These are phyloP conservation scores for Lachancea waltii DNA, from an alignment of 805 yeast species.

Conservation along the genomic window DNA sequence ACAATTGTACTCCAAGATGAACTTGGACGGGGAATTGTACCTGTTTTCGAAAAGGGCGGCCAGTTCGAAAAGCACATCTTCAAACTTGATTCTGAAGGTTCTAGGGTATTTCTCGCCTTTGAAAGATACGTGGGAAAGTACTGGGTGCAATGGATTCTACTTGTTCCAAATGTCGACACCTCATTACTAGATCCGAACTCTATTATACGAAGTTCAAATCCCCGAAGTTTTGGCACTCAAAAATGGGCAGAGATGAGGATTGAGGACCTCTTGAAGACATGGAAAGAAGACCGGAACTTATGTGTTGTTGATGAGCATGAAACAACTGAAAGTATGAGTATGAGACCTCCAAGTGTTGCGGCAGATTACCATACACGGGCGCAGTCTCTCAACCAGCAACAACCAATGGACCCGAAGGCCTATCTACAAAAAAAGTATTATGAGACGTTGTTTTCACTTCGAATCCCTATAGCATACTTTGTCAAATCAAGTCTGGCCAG, in stretches of 20 bases:
- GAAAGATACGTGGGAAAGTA: slow-evolving; percentile 19
- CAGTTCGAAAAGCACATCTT: slow-evolving; percentile 1
- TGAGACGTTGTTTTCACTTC: slow-evolving; percentile 31
- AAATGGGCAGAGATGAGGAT: not conserved
- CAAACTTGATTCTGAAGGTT: not conserved
- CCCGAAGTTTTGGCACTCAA: no score
- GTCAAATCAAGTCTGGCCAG: slow-evolving; percentile 46
- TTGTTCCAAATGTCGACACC: no score
- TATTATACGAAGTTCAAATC: not conserved
- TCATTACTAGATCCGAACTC: no score
- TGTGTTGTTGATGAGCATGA: not conserved
- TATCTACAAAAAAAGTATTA: slow-evolving; percentile 33
- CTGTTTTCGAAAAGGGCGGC: not conserved
- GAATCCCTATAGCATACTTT: slow-evolving; percentile 36
- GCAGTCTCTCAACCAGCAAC: not conserved
- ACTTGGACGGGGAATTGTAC: slow-evolving; percentile 8
- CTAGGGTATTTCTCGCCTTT: slow-evolving; percentile 8
- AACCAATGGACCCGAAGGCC: slow-evolving; percentile 15
- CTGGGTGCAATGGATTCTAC: slow-evolving; percentile 19
- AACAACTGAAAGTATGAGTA: slow-evolving; percentile 1
- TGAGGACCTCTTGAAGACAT: slow-evolving; percentile 4
- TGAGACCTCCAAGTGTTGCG: slow-evolving; percentile 4
- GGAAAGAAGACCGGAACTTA: slow-evolving; percentile 7
- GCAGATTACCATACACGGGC: not conserved
- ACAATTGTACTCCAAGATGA: not conserved